Conservation (phyloP, 495 filamentous ascomycete genomes). For the Trichoderma orchidacearum region DNA sequence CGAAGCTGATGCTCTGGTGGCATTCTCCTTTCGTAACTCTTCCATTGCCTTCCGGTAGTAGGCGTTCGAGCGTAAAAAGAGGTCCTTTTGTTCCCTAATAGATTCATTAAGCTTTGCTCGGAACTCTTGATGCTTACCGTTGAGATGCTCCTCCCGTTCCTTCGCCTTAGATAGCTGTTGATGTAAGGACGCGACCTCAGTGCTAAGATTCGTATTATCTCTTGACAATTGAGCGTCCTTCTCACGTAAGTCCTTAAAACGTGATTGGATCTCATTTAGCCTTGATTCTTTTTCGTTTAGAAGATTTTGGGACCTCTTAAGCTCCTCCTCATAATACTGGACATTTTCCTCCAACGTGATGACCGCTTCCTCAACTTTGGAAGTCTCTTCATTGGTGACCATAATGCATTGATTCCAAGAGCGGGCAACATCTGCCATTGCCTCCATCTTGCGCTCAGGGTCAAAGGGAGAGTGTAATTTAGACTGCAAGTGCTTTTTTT, state of each 20-base stretch:
- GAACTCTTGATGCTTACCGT: neutral
- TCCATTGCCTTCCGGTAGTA: neutral
- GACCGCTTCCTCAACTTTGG: neutral
- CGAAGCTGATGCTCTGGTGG: neutral
- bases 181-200: neutral
- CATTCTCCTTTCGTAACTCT: neutral
- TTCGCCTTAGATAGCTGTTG: neutral
- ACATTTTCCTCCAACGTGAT: neutral
- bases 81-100: constrained; percentile 1
- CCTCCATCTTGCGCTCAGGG: neutral
- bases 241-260: neutral
- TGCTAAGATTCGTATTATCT: neutral
- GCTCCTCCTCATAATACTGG: neutral
- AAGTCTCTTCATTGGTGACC: neutral
- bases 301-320: neutral
- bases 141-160: neutral
- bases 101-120: neutral
- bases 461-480: neutral
- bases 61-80: neutral
- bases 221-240: neutral
- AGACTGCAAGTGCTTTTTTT: neutral
- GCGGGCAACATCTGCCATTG: neutral
- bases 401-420: neutral
- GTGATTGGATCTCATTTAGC: neutral
- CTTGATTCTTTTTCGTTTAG: neutral